A percentile compares a stretch with the other conserved stretches of the same genome.
Evolutionary conservation across 768 basidiomycete genomes (phyloP).

Genomic region (Kwoniella botswanensis): DNA sequence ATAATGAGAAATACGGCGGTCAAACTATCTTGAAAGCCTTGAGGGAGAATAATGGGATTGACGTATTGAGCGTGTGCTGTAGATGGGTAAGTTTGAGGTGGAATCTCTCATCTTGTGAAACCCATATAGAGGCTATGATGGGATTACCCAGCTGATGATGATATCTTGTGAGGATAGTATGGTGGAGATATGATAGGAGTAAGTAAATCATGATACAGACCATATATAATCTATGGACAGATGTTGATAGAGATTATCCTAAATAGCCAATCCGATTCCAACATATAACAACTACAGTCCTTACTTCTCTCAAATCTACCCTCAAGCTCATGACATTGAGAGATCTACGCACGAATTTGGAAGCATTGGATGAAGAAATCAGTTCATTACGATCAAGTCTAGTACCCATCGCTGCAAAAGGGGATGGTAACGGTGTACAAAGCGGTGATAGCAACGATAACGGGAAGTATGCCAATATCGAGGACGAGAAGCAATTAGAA

Average conservation of each 20-base stretch:
- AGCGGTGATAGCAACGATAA: neutral
- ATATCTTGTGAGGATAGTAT: constrained; percentile 28
- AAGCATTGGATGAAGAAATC: constrained; percentile 47
- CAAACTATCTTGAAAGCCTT: constrained; percentile 42
- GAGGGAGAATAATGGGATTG: constrained; percentile 42
- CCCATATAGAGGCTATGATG: neutral
- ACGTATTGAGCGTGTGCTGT: constrained; percentile 47
- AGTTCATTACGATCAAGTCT: constrained; percentile 29
- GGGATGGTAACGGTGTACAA: neutral
- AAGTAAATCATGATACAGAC: constrained; percentile 6
- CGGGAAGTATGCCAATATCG: constrained; percentile 41
- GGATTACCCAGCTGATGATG: too few relatives aligned
- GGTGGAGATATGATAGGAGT: constrained; percentile 55
- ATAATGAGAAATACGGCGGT: constrained; percentile 52
- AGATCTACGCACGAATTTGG: constrained; percentile 35
- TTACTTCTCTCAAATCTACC: constrained; percentile 35
- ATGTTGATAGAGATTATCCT: neutral
- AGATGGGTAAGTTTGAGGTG: constrained; percentile 44
- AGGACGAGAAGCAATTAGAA: constrained; percentile 39
- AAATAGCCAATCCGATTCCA: constrained; percentile 50
- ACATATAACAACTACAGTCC: constrained; percentile 47
- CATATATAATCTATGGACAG: neutral
- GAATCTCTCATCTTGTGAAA: constrained; percentile 3
- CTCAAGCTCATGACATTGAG: constrained; percentile 30
- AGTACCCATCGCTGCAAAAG: constrained; percentile 6